Conservation (phyloP, 805 yeast species). For the Metschnikowia rubicola region DNA sequence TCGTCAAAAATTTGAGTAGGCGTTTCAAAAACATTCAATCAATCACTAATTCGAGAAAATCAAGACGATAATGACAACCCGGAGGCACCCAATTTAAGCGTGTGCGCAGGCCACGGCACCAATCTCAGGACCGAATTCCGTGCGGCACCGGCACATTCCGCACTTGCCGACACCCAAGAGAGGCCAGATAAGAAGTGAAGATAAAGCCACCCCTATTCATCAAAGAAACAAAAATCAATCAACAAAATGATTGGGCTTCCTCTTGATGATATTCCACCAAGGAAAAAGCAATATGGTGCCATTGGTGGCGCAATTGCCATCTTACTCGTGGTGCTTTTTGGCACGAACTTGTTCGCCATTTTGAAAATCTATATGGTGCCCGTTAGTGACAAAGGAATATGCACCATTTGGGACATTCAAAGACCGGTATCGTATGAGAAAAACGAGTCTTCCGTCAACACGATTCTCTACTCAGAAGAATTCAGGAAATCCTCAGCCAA, state of each 20-base stretch:
- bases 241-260: conserved; percentile 18
- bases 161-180: neutral
- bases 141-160: neutral
- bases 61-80: neutral
- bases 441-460: conserved; percentile 30
- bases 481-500: conserved; percentile 11
- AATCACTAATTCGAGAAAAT: too few relatives aligned
- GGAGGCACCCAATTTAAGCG: too few relatives aligned
- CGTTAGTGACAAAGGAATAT: conserved; percentile 14
- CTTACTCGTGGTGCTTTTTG: conserved; percentile 18
- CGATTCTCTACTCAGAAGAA: conserved; percentile 11
- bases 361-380: conserved; percentile 19
- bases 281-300: conserved; percentile 11
- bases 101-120: too few relatives aligned
- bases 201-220: neutral
- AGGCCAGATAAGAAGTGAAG: neutral
- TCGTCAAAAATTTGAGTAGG: too few relatives aligned
- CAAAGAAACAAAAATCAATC: neutral
- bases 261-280: conserved; percentile 11
- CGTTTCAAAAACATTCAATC: too few relatives aligned
- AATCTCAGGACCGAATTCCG: neutral
- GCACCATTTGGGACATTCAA: conserved; percentile 14
- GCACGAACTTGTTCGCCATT: conserved; percentile 20
- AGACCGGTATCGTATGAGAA: conserved; percentile 24
- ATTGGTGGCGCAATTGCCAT: conserved; percentile 4